Conservation (phyloP, 2,329 filamentous ascomycete genomes). For the Pseudogymnoascus sp. region DNA sequence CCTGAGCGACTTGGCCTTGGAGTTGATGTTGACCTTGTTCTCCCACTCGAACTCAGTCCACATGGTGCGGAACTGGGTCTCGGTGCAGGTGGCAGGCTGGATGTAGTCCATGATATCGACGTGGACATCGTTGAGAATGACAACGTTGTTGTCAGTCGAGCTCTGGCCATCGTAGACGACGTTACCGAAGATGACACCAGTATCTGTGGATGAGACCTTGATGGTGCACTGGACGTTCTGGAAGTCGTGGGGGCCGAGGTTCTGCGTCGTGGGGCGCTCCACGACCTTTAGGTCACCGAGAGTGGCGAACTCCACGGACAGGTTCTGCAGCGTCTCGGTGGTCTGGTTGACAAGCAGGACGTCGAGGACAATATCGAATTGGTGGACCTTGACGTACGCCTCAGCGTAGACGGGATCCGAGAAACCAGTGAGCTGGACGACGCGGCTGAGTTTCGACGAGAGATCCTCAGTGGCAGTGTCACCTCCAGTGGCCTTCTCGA, state of each 20-base stretch:
- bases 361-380: conserved; percentile 96
- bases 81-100: conserved; percentile 89
- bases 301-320: conserved; percentile 97
- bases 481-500: conserved; percentile 90
- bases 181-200: conserved; percentile 97
- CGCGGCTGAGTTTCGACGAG: conserved; percentile 86
- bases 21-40: conserved; percentile 99
- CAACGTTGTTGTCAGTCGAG: conserved; percentile 88
- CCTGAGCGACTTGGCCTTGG: conserved; percentile 83
- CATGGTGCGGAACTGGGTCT: conserved; percentile 99
- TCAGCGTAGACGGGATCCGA: conserved; percentile 98
- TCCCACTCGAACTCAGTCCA: conserved; percentile 99
- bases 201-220: conserved; percentile 97
- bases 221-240: conserved; percentile 97
- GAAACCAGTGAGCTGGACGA: conserved; percentile 96
- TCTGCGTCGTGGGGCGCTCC: conserved; percentile 91
- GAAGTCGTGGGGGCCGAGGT: conserved; percentile 91
- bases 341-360: conserved; percentile 97
- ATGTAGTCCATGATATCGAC: conserved; percentile 99
- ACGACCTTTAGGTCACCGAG: conserved; percentile 96
- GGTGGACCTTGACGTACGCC: conserved; percentile 96
- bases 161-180: conserved; percentile 94
- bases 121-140: conserved; percentile 95
- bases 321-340: conserved; percentile 88
- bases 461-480: conserved; percentile 79